Base-by-base conservation (phyloP, 2,329 filamentous ascomycete genomes). In the Cordyceps tenuipes region DNA sequence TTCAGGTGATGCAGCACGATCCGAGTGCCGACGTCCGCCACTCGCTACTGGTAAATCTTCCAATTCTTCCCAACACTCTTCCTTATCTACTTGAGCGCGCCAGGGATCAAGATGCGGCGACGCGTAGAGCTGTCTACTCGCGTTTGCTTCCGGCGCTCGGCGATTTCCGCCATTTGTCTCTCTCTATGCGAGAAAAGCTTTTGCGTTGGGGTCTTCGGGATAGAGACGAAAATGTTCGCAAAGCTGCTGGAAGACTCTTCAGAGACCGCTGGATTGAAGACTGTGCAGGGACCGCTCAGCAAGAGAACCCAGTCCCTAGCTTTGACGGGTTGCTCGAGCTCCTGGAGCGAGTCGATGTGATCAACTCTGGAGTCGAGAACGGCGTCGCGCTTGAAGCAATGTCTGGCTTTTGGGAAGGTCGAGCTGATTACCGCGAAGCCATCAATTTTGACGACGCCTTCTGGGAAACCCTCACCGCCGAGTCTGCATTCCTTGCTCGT, bases 211-310 rank as follows among this genome's bases (percentile, higher is more conserved):
- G 94, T 55, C 78, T 99, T 46, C 86, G 92, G 44, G 94, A 99
- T 71, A 85, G 94, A 72, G 94, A 99, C 66, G 93, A 97, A 65
- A 91, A 89, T 66, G 94, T 99, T 13, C 86, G 92, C 57, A 96
- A 96, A 71, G 93, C 93, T 9, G 90, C 94, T 3, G 91, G 89
- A 8, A 87, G 90, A 50, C 79, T 97, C 7, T 99, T 99, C 76
- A 86, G 89, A 63, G 92, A 97, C 69, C 85, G 91, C n/a, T 99
- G 94, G 94, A 93, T 99, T 63, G 93, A 97, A 69, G 91, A 97
- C 69, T 97, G 92, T 67, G 91, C 89, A 6, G 87, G 87, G 2
- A 79, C 82, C 1, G 77, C 80, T 8, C 82, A 86, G 43, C 82
- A 83, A 53, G 78, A 79, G 19, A 83, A 84, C 44, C 80, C 82